These are phyloP conservation scores for Nakaseomyces delphensis DNA, from an alignment of 1,139 yeast genomes.

Conservation along the genomic window DNA sequence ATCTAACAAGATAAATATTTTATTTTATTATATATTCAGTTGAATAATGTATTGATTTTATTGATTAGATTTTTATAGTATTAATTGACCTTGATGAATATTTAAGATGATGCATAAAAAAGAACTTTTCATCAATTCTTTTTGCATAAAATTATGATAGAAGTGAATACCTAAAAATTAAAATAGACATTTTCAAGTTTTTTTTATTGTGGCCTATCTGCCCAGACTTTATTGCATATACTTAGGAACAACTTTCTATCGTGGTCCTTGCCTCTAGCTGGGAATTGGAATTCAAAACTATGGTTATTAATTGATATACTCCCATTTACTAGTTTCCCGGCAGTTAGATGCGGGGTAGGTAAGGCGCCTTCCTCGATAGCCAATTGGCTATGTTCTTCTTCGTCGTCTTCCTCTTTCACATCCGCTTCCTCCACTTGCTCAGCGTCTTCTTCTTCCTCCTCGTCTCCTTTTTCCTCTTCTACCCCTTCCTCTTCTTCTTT, in stretches of 20 bases:
- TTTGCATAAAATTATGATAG: no score
- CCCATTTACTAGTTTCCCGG: slow-evolving; percentile 7
- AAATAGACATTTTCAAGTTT: background rate
- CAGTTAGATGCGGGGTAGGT: slow-evolving; percentile 8
- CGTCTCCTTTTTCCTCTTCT: background rate
- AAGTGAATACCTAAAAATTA: no score
- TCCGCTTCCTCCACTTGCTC: slow-evolving; percentile 7
- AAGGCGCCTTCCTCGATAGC: slow-evolving; percentile 11
- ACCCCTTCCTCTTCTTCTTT: background rate
- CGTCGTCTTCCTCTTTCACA: slow-evolving; percentile 10
- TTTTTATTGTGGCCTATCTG: slow-evolving; percentile 16
- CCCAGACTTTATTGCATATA: slow-evolving; percentile 32
- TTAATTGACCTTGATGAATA: no score
- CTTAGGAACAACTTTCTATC: slow-evolving; percentile 31
- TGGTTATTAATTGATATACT: slow-evolving; percentile 16
- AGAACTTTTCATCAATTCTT: no score
- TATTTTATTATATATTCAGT: no score
- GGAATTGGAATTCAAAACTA: slow-evolving; percentile 26
- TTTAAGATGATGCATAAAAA: no score
- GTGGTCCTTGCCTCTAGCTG: slow-evolving; percentile 14
- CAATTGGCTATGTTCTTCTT: slow-evolving; percentile 8
- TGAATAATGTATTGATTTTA: no score
- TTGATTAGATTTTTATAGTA: no score
- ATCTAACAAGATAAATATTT: no score
- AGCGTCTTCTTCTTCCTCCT: background rate